Evolutionary conservation across 768 basidiomycete species (phyloP), one percentile per base, ranked within the genome.

Genomic region (Tephrocybe sp.): DNA sequence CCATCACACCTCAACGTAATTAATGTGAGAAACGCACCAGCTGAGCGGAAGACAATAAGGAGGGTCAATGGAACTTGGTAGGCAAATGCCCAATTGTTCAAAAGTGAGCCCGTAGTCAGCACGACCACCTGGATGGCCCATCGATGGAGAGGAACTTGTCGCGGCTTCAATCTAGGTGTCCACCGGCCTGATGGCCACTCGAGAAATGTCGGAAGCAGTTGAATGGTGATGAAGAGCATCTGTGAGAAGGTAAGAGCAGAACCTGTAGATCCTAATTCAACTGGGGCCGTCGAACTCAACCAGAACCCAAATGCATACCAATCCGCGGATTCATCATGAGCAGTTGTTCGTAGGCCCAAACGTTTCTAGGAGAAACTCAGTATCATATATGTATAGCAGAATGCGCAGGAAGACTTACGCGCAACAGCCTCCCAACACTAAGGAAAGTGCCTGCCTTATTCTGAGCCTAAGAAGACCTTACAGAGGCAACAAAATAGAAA

Each of bases 381-480:
- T n/a, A n/a, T n/a, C n/a, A n/a, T 21, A 39, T 4, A 20, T 6
- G 7, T n/a, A 39, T 21, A 12, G 17, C n/a, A 6, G n/a, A 20
- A 20, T 5, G 34, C 8, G 14, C 17, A 36, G 8, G 36, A 38
- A 41, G n/a, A 78, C 84, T 48, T 67, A 87, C 86, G 84, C 74
- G 78, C 91, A 93, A 61, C 91, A 93, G 17, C 91, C 90, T 20
- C 90, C 90, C 57, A 92, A 79, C 4, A 93, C 83, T 57, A 88
- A 74, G 1, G 76, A 73, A 18, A 89, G 62, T 18, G 81, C 74
- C 73, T 71, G 14, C 34, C 25, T 52, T 23, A 52, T 33, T 58
- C 33, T 54, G 32, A 56, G 52, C 48, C 18, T 36, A 28, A 36
- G 44, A 46, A 42, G 45, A 50, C 47, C 39, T 28, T 25, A 21